These are phyloP conservation scores for Pseudozyma hubeiensis DNA, from an alignment of 1,284 basidiomycete genomes.

Conservation along the genomic window DNA sequence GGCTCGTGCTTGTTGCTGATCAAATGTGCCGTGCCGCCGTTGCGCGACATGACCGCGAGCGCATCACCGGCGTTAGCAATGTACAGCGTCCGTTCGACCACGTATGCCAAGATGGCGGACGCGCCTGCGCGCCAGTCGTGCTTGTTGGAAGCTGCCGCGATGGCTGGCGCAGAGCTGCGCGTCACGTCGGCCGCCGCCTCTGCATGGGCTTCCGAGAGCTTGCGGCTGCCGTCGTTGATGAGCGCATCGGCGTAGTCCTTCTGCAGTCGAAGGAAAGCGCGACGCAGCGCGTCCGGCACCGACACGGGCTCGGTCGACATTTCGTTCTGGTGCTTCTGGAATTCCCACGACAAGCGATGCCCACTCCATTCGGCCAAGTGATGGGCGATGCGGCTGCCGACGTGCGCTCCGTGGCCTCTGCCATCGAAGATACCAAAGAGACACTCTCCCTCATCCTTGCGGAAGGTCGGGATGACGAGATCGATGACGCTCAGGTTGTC, in stretches of 20 bases:
- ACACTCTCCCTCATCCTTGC: slow-evolving; percentile 82
- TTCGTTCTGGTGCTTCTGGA: slow-evolving; percentile 45
- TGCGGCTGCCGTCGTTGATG: slow-evolving; percentile 57
- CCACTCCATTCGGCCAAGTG: slow-evolving; percentile 60
- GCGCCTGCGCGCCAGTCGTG: slow-evolving; percentile 71
- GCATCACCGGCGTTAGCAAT: slow-evolving; percentile 92
- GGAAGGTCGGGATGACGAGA: slow-evolving; percentile 89
- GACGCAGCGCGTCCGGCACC: slow-evolving; percentile 59
- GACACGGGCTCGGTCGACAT: slow-evolving; percentile 34
- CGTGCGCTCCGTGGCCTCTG: slow-evolving; percentile 71
- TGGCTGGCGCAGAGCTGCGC: slow-evolving; percentile 47
- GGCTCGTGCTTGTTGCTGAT: slow-evolving; percentile 90
- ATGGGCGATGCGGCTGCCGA: slow-evolving; percentile 74
- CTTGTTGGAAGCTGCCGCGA: slow-evolving; percentile 52
- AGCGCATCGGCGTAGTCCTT: slow-evolving; percentile 64
- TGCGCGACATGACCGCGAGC: slow-evolving; percentile 85
- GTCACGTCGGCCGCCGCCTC: slow-evolving; percentile 35
- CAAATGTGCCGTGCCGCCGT: slow-evolving; percentile 80
- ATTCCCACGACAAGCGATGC: slow-evolving; percentile 57
- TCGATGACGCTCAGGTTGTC: slow-evolving; percentile 84
- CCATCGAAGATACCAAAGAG: slow-evolving; percentile 92
- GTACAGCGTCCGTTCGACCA: slow-evolving; percentile 83
- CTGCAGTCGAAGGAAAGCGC: slow-evolving; percentile 64
- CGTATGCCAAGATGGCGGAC: slow-evolving; percentile 87
- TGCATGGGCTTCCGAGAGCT: slow-evolving; percentile 50